phyloP scores from a whole-genome alignment of 441 rosid genomes.

The Jatropha podagrica region DNA sequence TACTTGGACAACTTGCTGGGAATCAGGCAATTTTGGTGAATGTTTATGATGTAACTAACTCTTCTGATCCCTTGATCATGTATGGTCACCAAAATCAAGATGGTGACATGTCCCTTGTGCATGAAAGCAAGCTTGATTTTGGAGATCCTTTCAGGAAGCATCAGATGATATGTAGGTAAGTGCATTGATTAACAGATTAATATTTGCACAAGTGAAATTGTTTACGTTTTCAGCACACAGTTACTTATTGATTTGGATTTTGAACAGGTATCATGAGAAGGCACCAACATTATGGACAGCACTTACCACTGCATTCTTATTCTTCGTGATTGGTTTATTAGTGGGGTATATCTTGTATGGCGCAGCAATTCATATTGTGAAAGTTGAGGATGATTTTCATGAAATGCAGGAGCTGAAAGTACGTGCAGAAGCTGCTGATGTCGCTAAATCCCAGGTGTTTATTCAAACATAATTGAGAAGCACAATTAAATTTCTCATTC shows the following conservation, averaged over 20 bases:
- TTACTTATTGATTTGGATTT: slow-evolving; percentile 19
- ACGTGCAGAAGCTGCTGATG: slow-evolving; percentile 95
- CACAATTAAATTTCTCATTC: neutral
- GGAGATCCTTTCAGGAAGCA: slow-evolving; percentile 96
- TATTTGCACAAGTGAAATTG: slow-evolving; percentile 15
- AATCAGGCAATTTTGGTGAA: slow-evolving; percentile 89
- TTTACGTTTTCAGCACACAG: slow-evolving; percentile 12
- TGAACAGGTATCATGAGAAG: slow-evolving; percentile 77
- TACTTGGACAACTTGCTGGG: slow-evolving; percentile 95
- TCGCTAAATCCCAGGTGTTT: slow-evolving; percentile 85
- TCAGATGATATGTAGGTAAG: slow-evolving; percentile 87
- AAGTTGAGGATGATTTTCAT: slow-evolving; percentile 85
- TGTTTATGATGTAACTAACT: slow-evolving; percentile 83
- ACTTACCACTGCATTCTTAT: slow-evolving; percentile 57
- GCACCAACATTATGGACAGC: slow-evolving; percentile 75
- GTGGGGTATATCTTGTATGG: slow-evolving; percentile 77
- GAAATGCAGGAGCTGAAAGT: slow-evolving; percentile 80
- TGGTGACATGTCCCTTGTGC: slow-evolving; percentile 67
- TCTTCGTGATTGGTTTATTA: slow-evolving; percentile 71
- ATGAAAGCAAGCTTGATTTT: slow-evolving; percentile 82
- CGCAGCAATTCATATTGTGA: slow-evolving; percentile 73
- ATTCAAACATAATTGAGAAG: neutral
- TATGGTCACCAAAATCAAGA: slow-evolving; percentile 82
- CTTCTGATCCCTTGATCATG: slow-evolving; percentile 82
- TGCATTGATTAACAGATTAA: slow-evolving; percentile 20